A percentile compares a stretch with the other conserved stretches of the same genome.
Evolutionary conservation across 2,329 filamentous ascomycete species (phyloP).

Genomic region (Apiospora aurea): DNA sequence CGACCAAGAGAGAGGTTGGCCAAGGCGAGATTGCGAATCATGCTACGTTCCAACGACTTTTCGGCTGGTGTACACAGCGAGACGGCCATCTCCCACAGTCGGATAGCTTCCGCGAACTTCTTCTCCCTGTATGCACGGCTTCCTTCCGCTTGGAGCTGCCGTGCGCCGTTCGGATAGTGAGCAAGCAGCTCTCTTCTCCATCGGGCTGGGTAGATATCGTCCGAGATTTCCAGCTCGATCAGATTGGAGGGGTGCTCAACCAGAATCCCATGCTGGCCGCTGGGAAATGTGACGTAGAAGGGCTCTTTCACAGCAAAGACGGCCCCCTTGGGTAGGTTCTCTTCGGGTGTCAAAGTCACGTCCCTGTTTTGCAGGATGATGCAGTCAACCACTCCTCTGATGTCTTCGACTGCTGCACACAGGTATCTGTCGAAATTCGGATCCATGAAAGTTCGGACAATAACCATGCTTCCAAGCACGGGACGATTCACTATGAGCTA

Average conservation of each 20-base stretch:
- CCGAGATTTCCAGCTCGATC: background rate
- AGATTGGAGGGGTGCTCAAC: slow-evolving; percentile 13
- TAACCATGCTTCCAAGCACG: background rate
- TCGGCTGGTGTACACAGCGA: background rate
- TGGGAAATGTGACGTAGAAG: background rate
- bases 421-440: background rate
- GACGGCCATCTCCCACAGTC: background rate
- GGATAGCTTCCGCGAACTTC: background rate
- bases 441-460: background rate
- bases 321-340: background rate
- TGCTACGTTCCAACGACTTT: background rate
- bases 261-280: background rate
- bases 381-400: background rate
- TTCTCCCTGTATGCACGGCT: background rate
- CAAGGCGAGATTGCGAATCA: background rate
- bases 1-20: background rate
- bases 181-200: background rate
- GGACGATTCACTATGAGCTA: background rate
- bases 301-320: slow-evolving; percentile 12
- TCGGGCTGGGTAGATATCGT: background rate
- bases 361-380: background rate
- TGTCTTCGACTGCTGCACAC: background rate
- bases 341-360: background rate
- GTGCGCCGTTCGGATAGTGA: background rate
- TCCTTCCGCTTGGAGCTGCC: background rate